Conservation (phyloP, 306 rosid genomes). For the Dalbergia cochinchinensis region DNA sequence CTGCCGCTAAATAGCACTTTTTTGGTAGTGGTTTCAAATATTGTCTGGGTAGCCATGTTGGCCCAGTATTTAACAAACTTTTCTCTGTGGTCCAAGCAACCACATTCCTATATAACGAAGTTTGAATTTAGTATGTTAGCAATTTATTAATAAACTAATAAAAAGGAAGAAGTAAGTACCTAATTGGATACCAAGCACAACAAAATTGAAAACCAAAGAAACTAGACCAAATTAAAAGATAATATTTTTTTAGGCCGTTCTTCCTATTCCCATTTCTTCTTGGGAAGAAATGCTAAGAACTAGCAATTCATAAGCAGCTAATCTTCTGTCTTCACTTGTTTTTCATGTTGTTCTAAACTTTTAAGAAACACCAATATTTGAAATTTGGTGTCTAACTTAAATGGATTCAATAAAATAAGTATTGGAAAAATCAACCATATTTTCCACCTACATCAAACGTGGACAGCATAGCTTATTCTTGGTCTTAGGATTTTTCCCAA, state of each 20-base stretch:
- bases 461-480: too few species aligned
- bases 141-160: background rate
- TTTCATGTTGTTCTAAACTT: background rate
- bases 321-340: background rate
- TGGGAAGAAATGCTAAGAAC: slow-evolving; percentile 54
- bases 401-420: background rate
- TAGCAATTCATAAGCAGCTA: slow-evolving; percentile 40
- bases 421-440: too few species aligned
- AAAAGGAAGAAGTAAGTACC: background rate
- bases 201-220: background rate
- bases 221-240: background rate
- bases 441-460: background rate
- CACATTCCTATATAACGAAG: slow-evolving; percentile 5
- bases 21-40: slow-evolving; percentile 71
- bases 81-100: slow-evolving; percentile 28
- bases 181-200: slow-evolving; percentile 8
- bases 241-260: slow-evolving; percentile 16
- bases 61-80: slow-evolving; percentile 35
- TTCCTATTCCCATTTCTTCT: slow-evolving; percentile 67
- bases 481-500: too few species aligned
- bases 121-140: slow-evolving; percentile 21
- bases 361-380: slow-evolving; percentile 16
- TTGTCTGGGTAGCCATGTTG: slow-evolving; percentile 68
- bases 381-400: background rate
- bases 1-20: too few species aligned